Percentiles rank a stretch among this genome's conserved stretches.
These are phyloP conservation scores for Wickerhamomyces rabaulensis DNA, from an alignment of 805 yeast genomes.

Conservation along the genomic window DNA sequence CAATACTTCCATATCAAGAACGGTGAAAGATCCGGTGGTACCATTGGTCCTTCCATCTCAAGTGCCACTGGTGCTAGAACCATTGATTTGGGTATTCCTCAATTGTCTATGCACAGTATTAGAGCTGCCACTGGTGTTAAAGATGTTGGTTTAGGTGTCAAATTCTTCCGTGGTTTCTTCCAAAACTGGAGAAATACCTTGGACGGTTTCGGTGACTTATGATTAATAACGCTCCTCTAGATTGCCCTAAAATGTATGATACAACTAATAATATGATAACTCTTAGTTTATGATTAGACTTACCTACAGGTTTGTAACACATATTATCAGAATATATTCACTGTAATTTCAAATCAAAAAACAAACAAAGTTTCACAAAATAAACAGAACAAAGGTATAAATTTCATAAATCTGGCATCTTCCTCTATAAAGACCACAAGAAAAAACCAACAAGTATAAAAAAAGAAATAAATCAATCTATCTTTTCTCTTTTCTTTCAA, in stretches of 20 bases:
- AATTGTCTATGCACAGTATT: conserved; percentile 81
- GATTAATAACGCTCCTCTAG: too few relatives aligned
- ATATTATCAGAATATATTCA: too few relatives aligned
- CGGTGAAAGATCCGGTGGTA: conserved; percentile 82
- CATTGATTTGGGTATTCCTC: conserved; percentile 78
- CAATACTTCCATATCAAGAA: conserved; percentile 87
- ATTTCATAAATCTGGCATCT: background rate
- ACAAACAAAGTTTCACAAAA: background rate
- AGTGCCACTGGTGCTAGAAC: conserved; percentile 68
- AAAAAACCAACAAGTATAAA: background rate
- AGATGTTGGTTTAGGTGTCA: conserved; percentile 70
- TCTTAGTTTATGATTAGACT: too few relatives aligned
- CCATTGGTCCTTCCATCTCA: conserved; percentile 73
- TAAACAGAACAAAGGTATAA: background rate
- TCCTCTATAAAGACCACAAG: background rate
- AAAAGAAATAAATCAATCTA: background rate
- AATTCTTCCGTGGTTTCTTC: conserved; percentile 68
- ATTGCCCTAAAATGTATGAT: too few relatives aligned
- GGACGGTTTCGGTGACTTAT: conserved; percentile 47
- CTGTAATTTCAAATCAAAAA: background rate
- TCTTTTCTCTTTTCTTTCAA: background rate
- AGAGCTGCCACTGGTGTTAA: conserved; percentile 76
- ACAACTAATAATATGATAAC: too few relatives aligned
- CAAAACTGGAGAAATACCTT: conserved; percentile 59
- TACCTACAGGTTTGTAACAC: background rate